Evolutionary conservation across 2,329 filamentous ascomycete genomes (phyloP).

Genomic region (Lachnellula subtilissima): DNA sequence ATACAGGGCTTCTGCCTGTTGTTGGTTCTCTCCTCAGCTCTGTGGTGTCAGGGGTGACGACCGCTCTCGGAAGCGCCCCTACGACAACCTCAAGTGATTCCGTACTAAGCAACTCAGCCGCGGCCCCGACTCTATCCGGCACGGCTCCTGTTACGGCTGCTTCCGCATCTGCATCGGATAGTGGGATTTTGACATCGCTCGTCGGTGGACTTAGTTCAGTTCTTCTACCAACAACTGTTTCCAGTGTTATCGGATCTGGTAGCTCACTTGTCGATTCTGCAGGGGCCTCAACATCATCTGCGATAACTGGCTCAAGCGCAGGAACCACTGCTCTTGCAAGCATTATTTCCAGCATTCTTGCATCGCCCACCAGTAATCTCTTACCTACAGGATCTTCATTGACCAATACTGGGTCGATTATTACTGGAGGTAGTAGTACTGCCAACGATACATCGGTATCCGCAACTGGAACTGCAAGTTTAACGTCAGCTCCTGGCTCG

Average conservation of each 20-base stretch:
- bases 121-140: not conserved
- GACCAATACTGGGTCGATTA: not conserved
- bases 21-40: not conserved
- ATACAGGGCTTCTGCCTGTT: not conserved
- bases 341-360: conserved; percentile 12
- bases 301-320: not conserved
- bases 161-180: not conserved
- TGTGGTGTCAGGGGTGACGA: not conserved
- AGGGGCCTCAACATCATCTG: not conserved
- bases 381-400: not conserved
- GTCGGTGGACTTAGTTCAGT: not conserved
- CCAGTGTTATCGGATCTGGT: conserved; percentile 3
- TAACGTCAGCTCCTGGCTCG: not conserved
- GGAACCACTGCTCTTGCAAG: conserved; percentile 3
- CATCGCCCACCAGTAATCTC: not conserved
- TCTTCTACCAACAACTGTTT: not conserved
- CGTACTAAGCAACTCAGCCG: too few species aligned
- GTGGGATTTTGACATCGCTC: not conserved
- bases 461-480: conserved; percentile 1
- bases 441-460: not conserved
- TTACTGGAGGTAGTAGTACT: too few species aligned
- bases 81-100: too few species aligned
- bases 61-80: not conserved
- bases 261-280: not conserved
- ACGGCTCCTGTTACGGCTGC: conserved; percentile 3